Conservation (phyloP, 768 basidiomycete genomes). For the Leccinum aurantiacum region DNA sequence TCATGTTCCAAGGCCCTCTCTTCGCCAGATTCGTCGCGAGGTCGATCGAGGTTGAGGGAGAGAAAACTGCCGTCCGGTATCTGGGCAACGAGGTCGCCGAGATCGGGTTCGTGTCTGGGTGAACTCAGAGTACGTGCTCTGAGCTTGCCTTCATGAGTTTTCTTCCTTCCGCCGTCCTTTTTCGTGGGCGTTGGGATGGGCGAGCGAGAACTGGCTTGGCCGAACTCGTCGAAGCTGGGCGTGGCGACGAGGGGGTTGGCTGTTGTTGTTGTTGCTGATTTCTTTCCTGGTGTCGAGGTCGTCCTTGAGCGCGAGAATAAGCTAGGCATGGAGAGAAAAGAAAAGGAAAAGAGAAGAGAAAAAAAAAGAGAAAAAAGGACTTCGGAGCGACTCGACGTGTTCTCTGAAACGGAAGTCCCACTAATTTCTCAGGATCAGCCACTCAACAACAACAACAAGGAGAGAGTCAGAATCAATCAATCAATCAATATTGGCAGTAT, state of each 20-base stretch:
- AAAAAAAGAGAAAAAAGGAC: constrained; percentile 12
- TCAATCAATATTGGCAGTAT: neutral
- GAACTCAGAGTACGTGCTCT: constrained; percentile 45
- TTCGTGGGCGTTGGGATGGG: constrained; percentile 32
- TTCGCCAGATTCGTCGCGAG: constrained; percentile 38
- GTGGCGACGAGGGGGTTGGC: constrained; percentile 7
- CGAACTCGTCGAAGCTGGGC: constrained; percentile 60
- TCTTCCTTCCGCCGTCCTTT: constrained; percentile 54
- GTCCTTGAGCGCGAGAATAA: constrained; percentile 72
- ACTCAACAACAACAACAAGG: constrained; percentile 2
- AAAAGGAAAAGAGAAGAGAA: neutral
- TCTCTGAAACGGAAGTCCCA: constrained; percentile 18
- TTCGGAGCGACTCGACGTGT: neutral
- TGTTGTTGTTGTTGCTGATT: constrained; percentile 13
- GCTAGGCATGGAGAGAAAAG: constrained; percentile 57
- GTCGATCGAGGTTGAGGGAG: constrained; percentile 50
- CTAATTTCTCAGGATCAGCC: constrained; percentile 32
- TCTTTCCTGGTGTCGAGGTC: constrained; percentile 54
- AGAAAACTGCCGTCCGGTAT: constrained; percentile 54
- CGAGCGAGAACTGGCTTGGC: constrained; percentile 42
- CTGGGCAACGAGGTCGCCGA: constrained; percentile 37
- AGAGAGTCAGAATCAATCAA: neutral
- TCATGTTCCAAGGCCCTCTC: constrained; percentile 44
- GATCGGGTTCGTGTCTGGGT: constrained; percentile 35
- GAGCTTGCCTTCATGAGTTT: constrained; percentile 33